Evolutionary conservation across 140 eudicot genomes (phyloP).

Genomic region (Flaveria floridana): DNA sequence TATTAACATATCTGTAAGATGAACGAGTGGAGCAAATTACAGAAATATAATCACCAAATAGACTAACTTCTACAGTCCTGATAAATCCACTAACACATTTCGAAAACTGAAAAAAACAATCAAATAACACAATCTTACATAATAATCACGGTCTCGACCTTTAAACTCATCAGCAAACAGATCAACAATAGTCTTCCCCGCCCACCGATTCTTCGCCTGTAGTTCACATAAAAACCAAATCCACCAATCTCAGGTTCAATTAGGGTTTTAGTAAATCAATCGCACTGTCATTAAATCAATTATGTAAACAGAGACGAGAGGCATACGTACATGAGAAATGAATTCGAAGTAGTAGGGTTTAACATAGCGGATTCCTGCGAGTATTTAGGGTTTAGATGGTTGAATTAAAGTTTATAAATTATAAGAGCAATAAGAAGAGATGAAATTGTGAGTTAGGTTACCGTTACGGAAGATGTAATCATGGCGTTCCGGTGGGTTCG

Average conservation of each 20-base stretch:
- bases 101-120: neutral
- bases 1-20: too few species aligned
- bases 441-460: constrained; percentile 1
- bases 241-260: constrained; percentile 9
- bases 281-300: neutral
- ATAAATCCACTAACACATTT: too few species aligned
- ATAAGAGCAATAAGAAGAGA: too few species aligned
- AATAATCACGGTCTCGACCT: constrained; percentile 82
- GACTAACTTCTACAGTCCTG: neutral
- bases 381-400: neutral
- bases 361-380: constrained; percentile 86
- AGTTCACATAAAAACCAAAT: constrained; percentile 5
- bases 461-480: constrained; percentile 83
- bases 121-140: constrained; percentile 41
- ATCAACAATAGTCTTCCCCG: constrained; percentile 87
- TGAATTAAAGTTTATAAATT: neutral
- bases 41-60: too few species aligned
- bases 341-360: constrained; percentile 95
- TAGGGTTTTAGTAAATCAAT: constrained; percentile 27
- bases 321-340: constrained; percentile 73
- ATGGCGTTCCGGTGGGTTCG: constrained; percentile 80
- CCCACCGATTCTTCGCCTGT: constrained; percentile 89
- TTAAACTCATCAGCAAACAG: constrained; percentile 83
- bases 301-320: constrained; percentile 1
- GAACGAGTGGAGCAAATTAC: too few species aligned